Percentiles rank a stretch among this genome's conserved stretches.
Evolutionary conservation across 2,329 filamentous ascomycete species (phyloP).

Genomic region (Cyanodermella asteris): DNA sequence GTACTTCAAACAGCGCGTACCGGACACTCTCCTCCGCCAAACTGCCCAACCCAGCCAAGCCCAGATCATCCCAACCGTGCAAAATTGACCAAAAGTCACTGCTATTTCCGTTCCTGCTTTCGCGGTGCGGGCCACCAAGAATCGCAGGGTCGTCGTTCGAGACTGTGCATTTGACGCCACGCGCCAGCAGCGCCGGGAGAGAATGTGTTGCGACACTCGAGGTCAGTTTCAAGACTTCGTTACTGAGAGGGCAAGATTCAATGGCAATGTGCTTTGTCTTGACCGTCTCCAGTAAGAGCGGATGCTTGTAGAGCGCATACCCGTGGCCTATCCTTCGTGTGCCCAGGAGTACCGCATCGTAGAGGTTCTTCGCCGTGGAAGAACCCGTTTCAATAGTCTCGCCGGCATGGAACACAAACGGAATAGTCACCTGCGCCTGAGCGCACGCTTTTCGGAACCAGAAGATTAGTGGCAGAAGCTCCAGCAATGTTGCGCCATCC

Average conservation of each 20-base stretch:
- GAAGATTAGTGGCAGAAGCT: conserved; percentile 65
- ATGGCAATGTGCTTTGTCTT: conserved; percentile 73
- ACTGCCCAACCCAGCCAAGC: conserved; percentile 63
- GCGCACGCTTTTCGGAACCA: conserved; percentile 82
- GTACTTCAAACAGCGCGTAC: conserved; percentile 65
- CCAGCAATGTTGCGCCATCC: conserved; percentile 48
- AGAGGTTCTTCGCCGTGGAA: conserved; percentile 61
- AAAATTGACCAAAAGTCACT: conserved; percentile 90
- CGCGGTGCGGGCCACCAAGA: too few species aligned
- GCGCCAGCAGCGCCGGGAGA: conserved; percentile 60
- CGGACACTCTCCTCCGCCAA: conserved; percentile 82
- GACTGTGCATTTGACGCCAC: conserved; percentile 63
- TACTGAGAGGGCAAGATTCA: conserved; percentile 78
- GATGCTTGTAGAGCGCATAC: conserved; percentile 78
- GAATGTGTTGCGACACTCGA: conserved; percentile 57
- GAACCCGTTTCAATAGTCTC: conserved; percentile 66
- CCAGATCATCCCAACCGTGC: conserved; percentile 80
- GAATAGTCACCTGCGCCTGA: conserved; percentile 56
- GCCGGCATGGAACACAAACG: conserved; percentile 91
- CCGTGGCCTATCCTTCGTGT: conserved; percentile 78
- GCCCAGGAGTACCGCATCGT: conserved; percentile 70
- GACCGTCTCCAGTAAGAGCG: conserved; percentile 67
- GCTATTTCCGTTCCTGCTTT: conserved; percentile 60
- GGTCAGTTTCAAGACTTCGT: conserved; percentile 65
- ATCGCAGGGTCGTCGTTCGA: conserved; percentile 86